Conservation (phyloP, 1,139 yeast genomes). For the Yamadazyma mexicana region DNA sequence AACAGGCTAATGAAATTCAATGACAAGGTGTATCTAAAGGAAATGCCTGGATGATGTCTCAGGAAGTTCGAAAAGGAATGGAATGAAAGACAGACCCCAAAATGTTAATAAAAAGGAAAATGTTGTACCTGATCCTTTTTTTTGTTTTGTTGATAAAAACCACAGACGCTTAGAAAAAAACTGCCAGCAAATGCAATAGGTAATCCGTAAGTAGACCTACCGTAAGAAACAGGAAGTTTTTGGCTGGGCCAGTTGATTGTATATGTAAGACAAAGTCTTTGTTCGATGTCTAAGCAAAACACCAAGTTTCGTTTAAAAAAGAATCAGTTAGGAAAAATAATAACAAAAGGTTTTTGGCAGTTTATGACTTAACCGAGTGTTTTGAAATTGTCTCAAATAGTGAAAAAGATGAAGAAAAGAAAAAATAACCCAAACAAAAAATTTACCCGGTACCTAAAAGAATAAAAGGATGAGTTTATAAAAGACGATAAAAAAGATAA, state of each 20-base stretch:
- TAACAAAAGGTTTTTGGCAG: neutral
- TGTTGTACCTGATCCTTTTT: too few species aligned
- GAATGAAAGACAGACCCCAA: too few species aligned
- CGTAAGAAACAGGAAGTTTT: too few species aligned
- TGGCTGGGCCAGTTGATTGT: constrained; percentile 2
- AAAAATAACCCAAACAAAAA: too few species aligned
- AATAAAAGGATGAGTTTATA: neutral
- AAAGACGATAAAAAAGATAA: neutral
- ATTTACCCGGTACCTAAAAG: too few species aligned
- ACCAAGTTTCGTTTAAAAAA: constrained; percentile 2
- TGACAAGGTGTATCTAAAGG: too few species aligned
- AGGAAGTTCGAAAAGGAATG: neutral
- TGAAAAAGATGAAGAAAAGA: neutral
- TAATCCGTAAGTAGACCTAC: too few species aligned
- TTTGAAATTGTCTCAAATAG: constrained; percentile 3
- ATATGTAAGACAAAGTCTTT: constrained; percentile 2
- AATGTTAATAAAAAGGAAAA: too few species aligned
- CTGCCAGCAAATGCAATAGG: neutral
- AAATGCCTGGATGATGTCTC: too few species aligned
- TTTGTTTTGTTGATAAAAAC: neutral
- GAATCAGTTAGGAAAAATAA: constrained; percentile 1
- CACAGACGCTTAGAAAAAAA: neutral
- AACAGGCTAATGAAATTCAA: too few species aligned
- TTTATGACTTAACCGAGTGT: constrained; percentile 4
- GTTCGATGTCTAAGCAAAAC: neutral